Evolutionary conservation across 2,329 filamentous ascomycete species (phyloP), one percentile per base, ranked within the genome.

Genomic region (Fusarium buharicum): DNA sequence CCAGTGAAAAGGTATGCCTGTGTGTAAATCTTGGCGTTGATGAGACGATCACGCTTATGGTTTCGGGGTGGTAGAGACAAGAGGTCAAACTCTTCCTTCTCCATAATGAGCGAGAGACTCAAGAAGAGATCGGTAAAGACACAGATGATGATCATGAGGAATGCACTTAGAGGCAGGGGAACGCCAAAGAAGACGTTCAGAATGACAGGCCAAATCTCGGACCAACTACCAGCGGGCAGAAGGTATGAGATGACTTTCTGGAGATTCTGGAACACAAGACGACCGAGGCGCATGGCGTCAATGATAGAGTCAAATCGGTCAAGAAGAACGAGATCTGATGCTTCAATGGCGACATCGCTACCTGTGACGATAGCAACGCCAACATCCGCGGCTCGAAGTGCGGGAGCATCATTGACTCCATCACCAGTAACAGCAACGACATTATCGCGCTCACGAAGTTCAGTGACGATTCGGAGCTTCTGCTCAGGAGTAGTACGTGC

Each of bases 341-440:
- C 84, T 34, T 80, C 78, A 59, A 88, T 89, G 17, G 87, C 86
- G 4, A 90, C 86, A 53, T 90, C 87, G 5, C 82, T 86, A 4
- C 87, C 86, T 0, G 82, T 78, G 8, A 86, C 86, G 77, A 90
- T 86, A 4, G 86, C 86, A 50, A 92, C 90, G n/a, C 87, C 87
- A 0, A 89, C 86, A 61, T 89, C 86, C 1, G 87, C 86, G 28
- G 85, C 86, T 46, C 86, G 86, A 30, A 90, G 77, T 2, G 87
- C 87, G 1, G 87, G 87, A 0, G 86, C 87, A 58, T 90, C 87
- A 53, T 90, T 89, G 9, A 87, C 89, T 10, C 87, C 87, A 59
- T 92, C 89, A 27, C 89, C 90, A n/a, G 89, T 91, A 78, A 91
- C 90, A 30, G 87, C 89, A 11, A 86, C 88, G 1, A 83, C 84